Base-by-base conservation (phyloP, 192 early-diverging fungal species). In the Paraglomus brasilianum region DNA sequence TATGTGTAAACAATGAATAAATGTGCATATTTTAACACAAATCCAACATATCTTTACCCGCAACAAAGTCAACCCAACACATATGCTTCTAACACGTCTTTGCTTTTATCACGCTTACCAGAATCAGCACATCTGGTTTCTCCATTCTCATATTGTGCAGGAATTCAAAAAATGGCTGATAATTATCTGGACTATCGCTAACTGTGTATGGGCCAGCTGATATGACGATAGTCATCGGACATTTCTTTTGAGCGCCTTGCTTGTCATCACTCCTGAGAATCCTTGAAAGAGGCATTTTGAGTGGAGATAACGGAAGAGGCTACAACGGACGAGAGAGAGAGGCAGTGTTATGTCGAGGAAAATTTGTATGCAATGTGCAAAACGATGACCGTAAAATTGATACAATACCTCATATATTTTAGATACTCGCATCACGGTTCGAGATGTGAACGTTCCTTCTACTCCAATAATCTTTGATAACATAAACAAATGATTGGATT, bases 131-230 rank as follows among this genome's bases (percentile, higher is more conserved):
- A 74, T 96, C 88, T 1, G 97, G 95, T 42, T 76, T 65, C 6
- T 92, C 87, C 4, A 63, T 68, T 46, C 78, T 58, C 14, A 89
- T 78, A 6, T 82, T 78, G 0, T 81, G 74, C n/a, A 90, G 73
- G n/a, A 98, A 76, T 15, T 88, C 94, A 15, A 83, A 76, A 66
- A 97, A 81, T 6, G 95, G 91, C 63, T 95, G 89, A 66, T 88
- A 98, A 11, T 84, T 75, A 11, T 95, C 80, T 48, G 24, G 45
- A 67, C 87, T 89, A 55, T 90, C 88, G 10, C 83, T 83, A 36
- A 95, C 72, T 8, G 93, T 94, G 74, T 86, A 98, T 11, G 97
- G 97, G 0, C 97, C 97, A 2, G 88, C 77, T 6, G 93, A 90
- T 11, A 91, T 75, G 1, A 93, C 60, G n/a, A n/a, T n/a, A n/a